A percentile compares a stretch with the other conserved stretches of the same genome.
These are phyloP conservation scores for Teratosphaeria epicoccoides DNA, from an alignment of 2,329 filamentous ascomycete genomes.

Conservation along the genomic window DNA sequence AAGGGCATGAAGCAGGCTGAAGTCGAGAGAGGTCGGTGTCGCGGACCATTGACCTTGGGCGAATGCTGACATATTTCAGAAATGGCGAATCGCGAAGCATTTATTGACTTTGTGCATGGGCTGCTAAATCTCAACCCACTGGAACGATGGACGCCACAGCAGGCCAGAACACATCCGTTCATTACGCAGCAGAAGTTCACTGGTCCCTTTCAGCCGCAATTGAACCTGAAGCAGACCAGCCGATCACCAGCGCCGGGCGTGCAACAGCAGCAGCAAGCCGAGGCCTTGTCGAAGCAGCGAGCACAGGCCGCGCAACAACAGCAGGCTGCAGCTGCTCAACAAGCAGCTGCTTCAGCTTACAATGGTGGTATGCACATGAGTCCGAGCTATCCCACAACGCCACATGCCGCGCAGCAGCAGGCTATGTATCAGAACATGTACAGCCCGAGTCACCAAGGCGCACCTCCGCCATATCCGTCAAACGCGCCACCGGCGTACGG, in stretches of 20 bases:
- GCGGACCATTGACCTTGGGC: neutral
- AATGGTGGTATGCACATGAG: constrained; percentile 20
- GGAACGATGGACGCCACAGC: constrained; percentile 94
- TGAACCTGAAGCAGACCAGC: constrained; percentile 87
- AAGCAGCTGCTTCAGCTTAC: constrained; percentile 15
- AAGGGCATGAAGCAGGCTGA: constrained; percentile 99
- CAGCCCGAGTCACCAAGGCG: constrained; percentile 51
- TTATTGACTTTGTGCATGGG: constrained; percentile 95
- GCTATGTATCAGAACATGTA: constrained; percentile 71
- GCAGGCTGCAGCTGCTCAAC: constrained; percentile 33
- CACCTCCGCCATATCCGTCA: constrained; percentile 68
- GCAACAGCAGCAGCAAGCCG: constrained; percentile 90
- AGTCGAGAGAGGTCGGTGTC: constrained; percentile 73
- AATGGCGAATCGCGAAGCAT: constrained; percentile 95
- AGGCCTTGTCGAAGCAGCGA: constrained; percentile 85
- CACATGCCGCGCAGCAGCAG: constrained; percentile 36
- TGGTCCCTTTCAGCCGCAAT: constrained; percentile 88
- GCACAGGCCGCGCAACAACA: constrained; percentile 43
- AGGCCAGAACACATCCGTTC: constrained; percentile 94
- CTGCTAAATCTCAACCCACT: constrained; percentile 89
- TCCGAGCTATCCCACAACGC: constrained; percentile 33
- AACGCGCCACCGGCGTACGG: constrained; percentile 58
- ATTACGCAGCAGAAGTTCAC: constrained; percentile 98
- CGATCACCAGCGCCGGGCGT: constrained; percentile 86
- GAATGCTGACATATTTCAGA: constrained; percentile 46